phyloP scores from a whole-genome alignment of 169 alveolate species.

The Plasmodium gallinaceum region DNA sequence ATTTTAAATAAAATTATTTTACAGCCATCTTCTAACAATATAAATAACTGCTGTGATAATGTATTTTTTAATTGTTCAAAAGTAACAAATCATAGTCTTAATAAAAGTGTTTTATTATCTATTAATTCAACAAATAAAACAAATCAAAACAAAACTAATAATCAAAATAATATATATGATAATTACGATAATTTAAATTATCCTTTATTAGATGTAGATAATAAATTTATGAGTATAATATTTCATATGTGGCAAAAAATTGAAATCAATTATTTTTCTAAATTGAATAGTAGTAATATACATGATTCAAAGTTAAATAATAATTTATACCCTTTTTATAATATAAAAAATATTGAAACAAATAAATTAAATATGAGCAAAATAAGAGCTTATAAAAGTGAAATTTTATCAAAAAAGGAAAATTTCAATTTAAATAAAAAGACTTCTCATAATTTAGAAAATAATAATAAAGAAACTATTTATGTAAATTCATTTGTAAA shows the following conservation, averaged over 20 bases:
- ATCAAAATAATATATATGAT: background rate
- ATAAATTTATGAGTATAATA: slow-evolving; percentile 31
- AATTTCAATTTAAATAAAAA: background rate
- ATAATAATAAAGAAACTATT: background rate
- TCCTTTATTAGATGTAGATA: slow-evolving; percentile 44
- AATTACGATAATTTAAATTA: background rate
- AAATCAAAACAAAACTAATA: background rate
- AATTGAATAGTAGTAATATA: background rate
- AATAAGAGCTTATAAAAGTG: background rate
- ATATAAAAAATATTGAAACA: background rate
- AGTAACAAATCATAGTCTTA: background rate
- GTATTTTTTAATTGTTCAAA: background rate
- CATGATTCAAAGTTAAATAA: background rate
- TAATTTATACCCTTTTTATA: background rate
- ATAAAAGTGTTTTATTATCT: background rate
- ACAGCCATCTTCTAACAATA: background rate
- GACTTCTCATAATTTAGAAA: background rate
- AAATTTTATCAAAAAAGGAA: slow-evolving; percentile 1
- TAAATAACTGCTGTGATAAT: background rate
- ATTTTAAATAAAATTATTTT: slow-evolving; percentile 8
- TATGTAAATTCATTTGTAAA: background rate
- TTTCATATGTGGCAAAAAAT: slow-evolving; percentile 70
- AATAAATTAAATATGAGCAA: background rate
- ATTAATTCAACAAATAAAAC: background rate
- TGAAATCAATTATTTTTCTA: slow-evolving; percentile 29